Conservation (phyloP, 23 red algal genomes). For the Chondrus crispus region DNA sequence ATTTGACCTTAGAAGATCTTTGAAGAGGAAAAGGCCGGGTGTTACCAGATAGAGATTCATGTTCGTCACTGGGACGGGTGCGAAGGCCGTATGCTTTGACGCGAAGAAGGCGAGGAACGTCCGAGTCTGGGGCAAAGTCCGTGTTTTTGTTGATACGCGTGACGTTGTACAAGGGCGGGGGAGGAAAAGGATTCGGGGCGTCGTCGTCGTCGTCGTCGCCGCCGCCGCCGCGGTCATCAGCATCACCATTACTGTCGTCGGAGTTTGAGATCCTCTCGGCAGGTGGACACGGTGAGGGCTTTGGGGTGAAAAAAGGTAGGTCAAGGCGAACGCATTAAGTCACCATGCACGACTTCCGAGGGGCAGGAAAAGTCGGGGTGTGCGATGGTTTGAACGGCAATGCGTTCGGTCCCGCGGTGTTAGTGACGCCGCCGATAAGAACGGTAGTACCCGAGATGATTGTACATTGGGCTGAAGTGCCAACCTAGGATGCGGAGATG, state of each 20-base stretch:
- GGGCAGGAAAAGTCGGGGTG: background rate
- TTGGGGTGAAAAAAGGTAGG: too few relatives aligned
- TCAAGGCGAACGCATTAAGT: too few relatives aligned
- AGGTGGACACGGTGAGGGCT: too few relatives aligned
- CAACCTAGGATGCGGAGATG: slow-evolving; percentile 14
- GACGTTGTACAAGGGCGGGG: background rate
- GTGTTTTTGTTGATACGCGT: slow-evolving; percentile 34
- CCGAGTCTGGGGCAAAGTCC: slow-evolving; percentile 1
- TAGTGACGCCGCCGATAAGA: background rate
- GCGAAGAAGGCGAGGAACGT: background rate
- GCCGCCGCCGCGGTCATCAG: background rate
- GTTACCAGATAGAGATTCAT: background rate
- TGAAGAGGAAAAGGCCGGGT: slow-evolving; percentile 16
- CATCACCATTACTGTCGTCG: too few relatives aligned
- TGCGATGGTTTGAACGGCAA: background rate
- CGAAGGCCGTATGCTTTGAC: slow-evolving; percentile 17
- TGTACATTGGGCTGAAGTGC: slow-evolving; percentile 29
- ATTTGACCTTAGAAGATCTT: slow-evolving; percentile 6
- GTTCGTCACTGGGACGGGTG: background rate
- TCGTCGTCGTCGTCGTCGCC: background rate
- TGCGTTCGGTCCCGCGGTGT: background rate
- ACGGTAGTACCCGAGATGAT: background rate
- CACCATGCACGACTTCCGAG: too few relatives aligned
- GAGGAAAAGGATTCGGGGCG: background rate
- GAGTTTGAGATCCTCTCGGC: too few relatives aligned